phyloP scores from a whole-genome alignment of 139 green algal species.

The Zygnema cylindricum region DNA sequence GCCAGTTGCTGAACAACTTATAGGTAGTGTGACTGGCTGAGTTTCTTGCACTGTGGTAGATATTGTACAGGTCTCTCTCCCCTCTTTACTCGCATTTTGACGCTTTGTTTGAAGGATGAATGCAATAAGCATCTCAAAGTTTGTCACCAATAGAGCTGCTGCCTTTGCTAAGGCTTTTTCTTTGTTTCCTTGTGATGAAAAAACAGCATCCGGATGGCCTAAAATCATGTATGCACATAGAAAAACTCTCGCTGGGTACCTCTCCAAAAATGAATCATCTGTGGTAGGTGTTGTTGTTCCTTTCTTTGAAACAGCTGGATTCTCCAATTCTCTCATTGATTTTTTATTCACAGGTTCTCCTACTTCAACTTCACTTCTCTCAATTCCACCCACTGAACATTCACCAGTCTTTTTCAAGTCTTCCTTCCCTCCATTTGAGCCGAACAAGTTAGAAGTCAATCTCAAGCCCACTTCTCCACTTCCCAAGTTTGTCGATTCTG shows the following conservation, averaged over 20 bases:
- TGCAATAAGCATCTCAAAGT: conserved; percentile 77
- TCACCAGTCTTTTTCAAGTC: too few species aligned
- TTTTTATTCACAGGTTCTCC: neutral
- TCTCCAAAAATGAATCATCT: conserved; percentile 52
- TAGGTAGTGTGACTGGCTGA: neutral
- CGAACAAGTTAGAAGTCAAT: too few species aligned
- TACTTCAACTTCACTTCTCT: neutral
- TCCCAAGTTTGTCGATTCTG: neutral
- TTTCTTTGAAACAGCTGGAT: neutral
- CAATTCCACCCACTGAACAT: neutral
- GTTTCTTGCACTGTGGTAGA: neutral
- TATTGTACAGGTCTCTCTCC: neutral
- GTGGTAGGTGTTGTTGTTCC: neutral
- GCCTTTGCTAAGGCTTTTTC: conserved; percentile 70
- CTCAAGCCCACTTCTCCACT: too few species aligned
- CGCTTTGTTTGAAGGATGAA: neutral
- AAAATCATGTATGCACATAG: conserved; percentile 89
- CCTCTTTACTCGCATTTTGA: neutral
- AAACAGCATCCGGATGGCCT: conserved; percentile 77
- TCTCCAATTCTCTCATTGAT: neutral
- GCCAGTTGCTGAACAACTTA: neutral
- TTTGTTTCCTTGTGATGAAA: conserved; percentile 64
- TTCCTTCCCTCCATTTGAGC: too few species aligned
- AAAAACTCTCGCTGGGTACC: conserved; percentile 86
- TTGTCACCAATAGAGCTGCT: conserved; percentile 68